A percentile compares a stretch with the other conserved stretches of the same genome.
Conservation (phyloP, 768 basidiomycete genomes). For the Ramaria rubella region DNA sequence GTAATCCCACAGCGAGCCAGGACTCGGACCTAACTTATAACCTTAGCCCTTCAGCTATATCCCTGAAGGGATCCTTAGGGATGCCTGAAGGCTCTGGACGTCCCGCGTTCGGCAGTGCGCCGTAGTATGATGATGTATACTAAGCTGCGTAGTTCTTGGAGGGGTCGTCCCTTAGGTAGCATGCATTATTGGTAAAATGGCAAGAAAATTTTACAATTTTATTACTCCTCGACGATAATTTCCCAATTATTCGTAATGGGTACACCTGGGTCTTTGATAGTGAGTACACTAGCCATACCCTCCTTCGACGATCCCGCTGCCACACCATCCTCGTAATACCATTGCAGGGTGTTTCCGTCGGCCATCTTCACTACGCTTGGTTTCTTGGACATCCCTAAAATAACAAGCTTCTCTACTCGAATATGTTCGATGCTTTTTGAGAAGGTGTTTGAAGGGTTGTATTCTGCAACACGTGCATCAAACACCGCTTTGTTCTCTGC, state of each 20-base stretch:
- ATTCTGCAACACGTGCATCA: constrained; percentile 41
- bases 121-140: neutral
- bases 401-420: constrained; percentile 7
- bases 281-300: constrained; percentile 59
- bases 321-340: constrained; percentile 59
- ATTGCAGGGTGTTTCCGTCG: constrained; percentile 49
- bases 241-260: constrained; percentile 58
- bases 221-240: constrained; percentile 26
- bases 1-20: too few relatives aligned
- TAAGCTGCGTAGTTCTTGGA: too few relatives aligned
- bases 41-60: too few relatives aligned
- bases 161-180: too few relatives aligned
- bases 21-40: too few relatives aligned
- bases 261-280: constrained; percentile 69
- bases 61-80: too few relatives aligned
- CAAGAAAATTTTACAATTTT: too few relatives aligned
- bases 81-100: neutral
- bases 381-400: constrained; percentile 8
- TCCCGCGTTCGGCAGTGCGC: neutral
- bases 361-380: constrained; percentile 57
- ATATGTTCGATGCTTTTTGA: constrained; percentile 1
- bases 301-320: constrained; percentile 50
- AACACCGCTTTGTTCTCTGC: constrained; percentile 39
- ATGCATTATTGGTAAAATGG: too few relatives aligned
- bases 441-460: constrained; percentile 47